Evolutionary conservation across 192 early-diverging fungal species (phyloP), one percentile per base, ranked within the genome.

Genomic region (Podila clonocystis): DNA sequence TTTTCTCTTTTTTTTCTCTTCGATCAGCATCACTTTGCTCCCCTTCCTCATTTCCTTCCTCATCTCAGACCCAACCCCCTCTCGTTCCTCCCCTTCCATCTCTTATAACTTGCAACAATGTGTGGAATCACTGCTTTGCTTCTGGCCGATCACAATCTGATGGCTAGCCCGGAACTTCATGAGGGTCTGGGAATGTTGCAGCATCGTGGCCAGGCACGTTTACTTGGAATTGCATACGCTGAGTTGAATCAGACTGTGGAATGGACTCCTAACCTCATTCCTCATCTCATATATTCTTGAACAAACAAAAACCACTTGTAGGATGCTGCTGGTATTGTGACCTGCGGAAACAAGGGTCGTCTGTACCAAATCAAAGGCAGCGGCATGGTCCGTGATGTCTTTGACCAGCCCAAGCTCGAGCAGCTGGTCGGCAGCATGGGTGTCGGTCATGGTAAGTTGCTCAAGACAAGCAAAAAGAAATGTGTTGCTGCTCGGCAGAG

Each of bases 291-390:
- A 31, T 36, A 41, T 15, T 45, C 41, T 45, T 17, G 41, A 17
- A 45, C 15, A 15, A 15, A 8, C 41, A 45, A 1, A 3, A 13
- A 13, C 15, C 13, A 15, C 41, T 45, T 17, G 2, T 45, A 45
- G 98, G 98, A 99, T 91, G 97, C 98, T 15, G 97, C 98, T 13
- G 98, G 98, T 57, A 98, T 99, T 75, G 93, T 99, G 55, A 99
- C 98, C 12, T 99, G 97, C 83, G 98, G 96, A 28, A 85, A 91
- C 70, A 96, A 97, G 83, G 98, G 98, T 38, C 93, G 97, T 62
- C 87, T 99, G 79, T 97, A 94, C 87, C 98, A 99, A 85, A 95
- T 96, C 89, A 99, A 99, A 85, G 97, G 95, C 67, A 99, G 97
- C 85, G 98, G 98, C 62, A 97, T 99, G 97, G 97, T 99, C 50